Evolutionary conservation across 164 flowering plant species (phyloP), one percentile per base, ranked within the genome.

Genomic region (Berberis thunbergii): DNA sequence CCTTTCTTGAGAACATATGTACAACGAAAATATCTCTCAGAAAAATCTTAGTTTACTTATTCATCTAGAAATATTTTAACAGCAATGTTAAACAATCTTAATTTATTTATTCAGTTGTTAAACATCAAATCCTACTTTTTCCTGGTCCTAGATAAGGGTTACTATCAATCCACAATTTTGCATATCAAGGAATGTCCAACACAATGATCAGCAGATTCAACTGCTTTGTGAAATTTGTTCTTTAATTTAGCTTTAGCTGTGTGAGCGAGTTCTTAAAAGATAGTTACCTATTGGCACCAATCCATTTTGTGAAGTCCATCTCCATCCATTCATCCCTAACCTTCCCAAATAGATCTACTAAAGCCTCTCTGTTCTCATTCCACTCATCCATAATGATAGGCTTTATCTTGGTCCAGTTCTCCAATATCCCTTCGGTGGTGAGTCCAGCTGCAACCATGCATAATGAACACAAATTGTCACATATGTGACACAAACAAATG

Each of bases 281-380:
- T 46, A 48, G 11, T 70, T 74, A 89, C 98, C 96, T 89, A 59
- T 89, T 89, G 40, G 98, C 96, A 67, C 84, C 87, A 73, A 92
- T 86, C 97, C 97, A 94, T 42, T 94, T 76, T 43, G 79, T 62
- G 65, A 91, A 75, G 66, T 89, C 99, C 45, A 67, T 78, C 70
- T 86, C 90, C 62, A 94, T 80, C 99, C 99, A 94, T 65, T 89
- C 96, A 77, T 94, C 99, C 70, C 97, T 82, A 58, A 94, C 80
- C 75, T 85, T 91, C 62, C 97, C 99, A 73, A 91, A 94, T 64
- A 91, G 87, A 59, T 87, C 88, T 3, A 94, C 61, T 9, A 94
- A 72, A 41, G 64, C 67, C 55, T 86, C 90, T 64, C 75, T 82
- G 39, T 85, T 61, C 76, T 94, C 97, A 55, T 68, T 77, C 99